Percentiles rank a stretch among this genome's conserved stretches.
Conservation (phyloP, 2,329 filamentous ascomycete species). For the Purpureocillium lavendulum region DNA sequence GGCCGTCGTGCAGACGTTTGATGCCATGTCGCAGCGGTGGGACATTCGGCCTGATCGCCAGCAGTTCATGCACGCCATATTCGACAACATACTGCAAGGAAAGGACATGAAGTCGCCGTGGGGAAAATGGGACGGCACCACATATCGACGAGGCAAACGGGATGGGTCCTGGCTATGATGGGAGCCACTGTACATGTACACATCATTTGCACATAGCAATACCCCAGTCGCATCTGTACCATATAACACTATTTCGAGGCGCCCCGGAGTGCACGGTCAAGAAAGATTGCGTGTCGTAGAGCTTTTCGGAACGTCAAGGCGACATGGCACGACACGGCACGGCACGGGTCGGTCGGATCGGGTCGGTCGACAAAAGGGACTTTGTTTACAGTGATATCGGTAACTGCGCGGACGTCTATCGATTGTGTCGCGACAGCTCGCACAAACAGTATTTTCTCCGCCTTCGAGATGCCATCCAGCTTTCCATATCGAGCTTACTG, state of each 20-base stretch:
- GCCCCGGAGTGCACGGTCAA: neutral
- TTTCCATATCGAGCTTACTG: conserved; percentile 18
- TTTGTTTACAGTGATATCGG: conserved; percentile 16
- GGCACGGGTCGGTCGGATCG: conserved; percentile 1
- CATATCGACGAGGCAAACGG: conserved; percentile 15
- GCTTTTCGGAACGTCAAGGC: too few species aligned
- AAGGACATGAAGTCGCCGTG: conserved; percentile 19
- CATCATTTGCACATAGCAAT: neutral
- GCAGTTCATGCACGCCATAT: conserved; percentile 37
- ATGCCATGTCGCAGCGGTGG: conserved; percentile 39
- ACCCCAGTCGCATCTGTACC: neutral
- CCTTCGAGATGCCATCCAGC: conserved; percentile 9
- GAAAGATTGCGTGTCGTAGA: too few species aligned
- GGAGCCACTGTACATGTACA: conserved; percentile 1
- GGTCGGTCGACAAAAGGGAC: conserved; percentile 13
- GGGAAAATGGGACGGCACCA: conserved; percentile 14
- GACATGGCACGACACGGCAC: neutral
- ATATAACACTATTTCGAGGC: neutral
- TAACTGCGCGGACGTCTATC: conserved; percentile 23
- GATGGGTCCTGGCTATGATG: conserved; percentile 20
- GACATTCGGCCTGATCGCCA: conserved; percentile 28
- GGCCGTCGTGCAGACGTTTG: conserved; percentile 46
- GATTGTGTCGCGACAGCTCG: conserved; percentile 17
- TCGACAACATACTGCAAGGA: conserved; percentile 31
- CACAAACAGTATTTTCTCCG: conserved; percentile 13